Evolutionary conservation across 768 basidiomycete genomes (phyloP).

Genomic region (Termitomyces sp.): DNA sequence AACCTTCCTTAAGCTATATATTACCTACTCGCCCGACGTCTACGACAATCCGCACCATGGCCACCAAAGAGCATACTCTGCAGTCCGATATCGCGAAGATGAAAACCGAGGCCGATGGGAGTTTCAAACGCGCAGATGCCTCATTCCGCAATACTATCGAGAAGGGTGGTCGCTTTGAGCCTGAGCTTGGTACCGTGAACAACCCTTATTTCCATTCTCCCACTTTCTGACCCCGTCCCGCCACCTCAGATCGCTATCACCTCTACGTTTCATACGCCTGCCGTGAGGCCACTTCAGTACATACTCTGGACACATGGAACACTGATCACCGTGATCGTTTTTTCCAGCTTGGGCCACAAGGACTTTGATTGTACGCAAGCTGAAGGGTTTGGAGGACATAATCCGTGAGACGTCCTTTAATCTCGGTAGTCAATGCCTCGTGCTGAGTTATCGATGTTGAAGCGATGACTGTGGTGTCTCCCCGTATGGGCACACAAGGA

Average conservation of each 20-base stretch:
- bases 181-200: conserved; percentile 71
- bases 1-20: background rate
- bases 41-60: conserved; percentile 11
- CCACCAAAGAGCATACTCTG: conserved; percentile 26
- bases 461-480: conserved; percentile 84
- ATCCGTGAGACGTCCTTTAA: conserved; percentile 52
- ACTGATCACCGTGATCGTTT: conserved; percentile 2
- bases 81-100: conserved; percentile 52
- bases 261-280: conserved; percentile 89
- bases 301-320: conserved; percentile 1
- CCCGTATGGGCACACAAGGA: conserved; percentile 77
- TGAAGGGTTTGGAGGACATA: conserved; percentile 87
- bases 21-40: background rate
- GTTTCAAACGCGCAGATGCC: conserved; percentile 51
- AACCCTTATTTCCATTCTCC: background rate
- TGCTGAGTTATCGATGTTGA: conserved; percentile 3
- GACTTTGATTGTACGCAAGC: conserved; percentile 80
- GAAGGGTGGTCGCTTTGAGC: conserved; percentile 57
- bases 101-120: conserved; percentile 44
- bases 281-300: conserved; percentile 43
- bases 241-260: conserved; percentile 72
- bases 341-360: conserved; percentile 87
- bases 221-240: background rate
- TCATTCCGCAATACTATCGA: conserved; percentile 54
- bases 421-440: background rate